Evolutionary conservation across 768 basidiomycete genomes (phyloP), one percentile per base, ranked within the genome.

Genomic region (Gyrodon lividus): DNA sequence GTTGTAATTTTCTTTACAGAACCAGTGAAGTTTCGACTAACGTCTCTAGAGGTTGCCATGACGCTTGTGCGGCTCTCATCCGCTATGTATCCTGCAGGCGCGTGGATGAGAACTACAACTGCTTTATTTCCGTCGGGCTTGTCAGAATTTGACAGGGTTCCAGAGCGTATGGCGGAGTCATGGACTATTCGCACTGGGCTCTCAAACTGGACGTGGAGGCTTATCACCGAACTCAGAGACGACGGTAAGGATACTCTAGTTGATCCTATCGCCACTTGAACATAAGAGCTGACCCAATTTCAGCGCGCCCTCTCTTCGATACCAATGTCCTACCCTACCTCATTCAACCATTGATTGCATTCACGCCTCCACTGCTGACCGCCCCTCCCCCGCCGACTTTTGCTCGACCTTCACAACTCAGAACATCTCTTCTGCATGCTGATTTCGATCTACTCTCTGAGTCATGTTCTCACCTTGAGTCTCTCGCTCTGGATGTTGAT

Each of bases 371-470:
- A 8, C 70, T 76, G 55, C 48, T 70, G 24, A 67, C 71, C 7
- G 62, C 71, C 6, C 62, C 70, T 2, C 69, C 73, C 1, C 66
- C 69, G 13, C 57, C 73, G 5, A 60, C 73, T 14, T 77, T 79
- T 48, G 68, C 72, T 4, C 58, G 65, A 34, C 72, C 71, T 14
- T 71, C 74, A 33, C 66, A 60, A n/a, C 67, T 78, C 52, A 71
- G 77, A 43, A 72, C 70, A 38, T 63, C 65, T 20, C 77, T 87
- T 12, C 67, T 84, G 38, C 75, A 81, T 49, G 72, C 83, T 3
- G 91, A 93, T 67, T 81, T 87, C 43, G 86, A 89, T 33, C 72
- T 79, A 14, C 72, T 93, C 28, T 85, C 89, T 59, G 86, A 92
- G 61, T 78, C 81, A 0, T 89, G 85, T 68, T 87, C 80, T 45